Base-by-base conservation (phyloP, 2,329 filamentous ascomycete genomes). In the Ophiostoma sp. region DNA sequence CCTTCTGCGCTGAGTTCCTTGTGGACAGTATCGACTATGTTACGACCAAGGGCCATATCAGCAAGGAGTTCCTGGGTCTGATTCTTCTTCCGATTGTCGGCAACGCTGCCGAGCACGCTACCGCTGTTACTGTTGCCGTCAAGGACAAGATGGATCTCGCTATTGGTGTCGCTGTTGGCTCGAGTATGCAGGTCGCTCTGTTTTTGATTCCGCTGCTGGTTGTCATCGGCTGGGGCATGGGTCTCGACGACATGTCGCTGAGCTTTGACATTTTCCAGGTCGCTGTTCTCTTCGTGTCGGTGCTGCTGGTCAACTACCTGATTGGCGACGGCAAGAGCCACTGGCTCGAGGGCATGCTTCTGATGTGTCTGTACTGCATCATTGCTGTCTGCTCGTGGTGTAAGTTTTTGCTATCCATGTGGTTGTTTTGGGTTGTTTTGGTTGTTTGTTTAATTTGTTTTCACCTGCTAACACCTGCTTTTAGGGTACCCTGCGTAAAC, bases 231-330 rank as follows among this genome's bases (percentile, higher is more conserved):
- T 95, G 93, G 93, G 90, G 89, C 75, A 90, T 94, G 87, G 87
- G 84, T 50, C 81, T 88, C 75, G 89, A 91, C 75, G 86, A 89
- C 0, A 95, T 95, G 93, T 93, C 90, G 25, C 87, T 97, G 5
- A 91, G 91, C 80, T 96, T 97, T 80, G 93, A 97, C 79, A 90
- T 90, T 0, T 98, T 98, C 85, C 93, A 97, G 83, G 91, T 97
- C 17, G 92, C 94, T 28, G 91, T 92, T 55, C 84, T 97, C 55
- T 97, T 97, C 77, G 92, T 96, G 15, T 90, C 93, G 1, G 93
- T 93, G 0, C 88, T 97, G 57, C 86, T 97, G 45, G 92, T 95
- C 73, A 97, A 97, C 80, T 97, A 97, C 80, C 83, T 97, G 59
- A 93, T 97, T 68, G 87, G 91, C 25, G 93, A 97, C 78, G 94